phyloP scores from a whole-genome alignment of 2,329 filamentous ascomycete genomes.

The Sporothrix brunneoviolacea region DNA sequence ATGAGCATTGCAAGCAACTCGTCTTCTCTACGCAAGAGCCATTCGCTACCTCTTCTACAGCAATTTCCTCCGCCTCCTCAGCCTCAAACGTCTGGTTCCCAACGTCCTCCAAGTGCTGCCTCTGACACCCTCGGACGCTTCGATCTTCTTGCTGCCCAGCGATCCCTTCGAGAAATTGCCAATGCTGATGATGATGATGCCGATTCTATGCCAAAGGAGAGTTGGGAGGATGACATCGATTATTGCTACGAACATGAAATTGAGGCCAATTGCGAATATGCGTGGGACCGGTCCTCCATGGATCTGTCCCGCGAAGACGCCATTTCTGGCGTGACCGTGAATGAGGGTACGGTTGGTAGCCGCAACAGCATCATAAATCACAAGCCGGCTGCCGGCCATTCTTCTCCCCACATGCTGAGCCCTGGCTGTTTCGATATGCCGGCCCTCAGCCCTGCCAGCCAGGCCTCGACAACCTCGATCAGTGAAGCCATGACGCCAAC shows the following conservation, averaged over 20 bases:
- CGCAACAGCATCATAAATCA: slow-evolving; percentile 2
- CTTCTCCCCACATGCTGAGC: slow-evolving; percentile 24
- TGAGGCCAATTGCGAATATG: slow-evolving; percentile 60
- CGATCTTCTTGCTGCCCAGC: slow-evolving; percentile 33
- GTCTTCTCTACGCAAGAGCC: slow-evolving; percentile 47
- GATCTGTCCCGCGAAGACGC: slow-evolving; percentile 34
- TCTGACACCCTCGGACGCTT: slow-evolving; percentile 47
- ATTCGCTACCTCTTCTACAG: slow-evolving; percentile 50
- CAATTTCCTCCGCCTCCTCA: slow-evolving; percentile 32
- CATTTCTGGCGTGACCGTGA: slow-evolving; percentile 21
- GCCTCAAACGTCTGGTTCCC: slow-evolving; percentile 12
- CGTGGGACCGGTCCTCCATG: slow-evolving; percentile 54
- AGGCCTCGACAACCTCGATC: slow-evolving; percentile 33
- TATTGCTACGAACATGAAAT: slow-evolving; percentile 65
- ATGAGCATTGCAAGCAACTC: slow-evolving; percentile 41
- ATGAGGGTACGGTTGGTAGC: too few relatives aligned
- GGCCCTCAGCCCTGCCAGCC: slow-evolving; percentile 44
- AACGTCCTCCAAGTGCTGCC: slow-evolving; percentile 35
- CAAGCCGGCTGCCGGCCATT: slow-evolving; percentile 8
- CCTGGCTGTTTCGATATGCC: slow-evolving; percentile 37
- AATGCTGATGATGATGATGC: slow-evolving; percentile 21
- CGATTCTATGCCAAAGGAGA: slow-evolving; percentile 36
- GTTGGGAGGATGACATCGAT: slow-evolving; percentile 64
- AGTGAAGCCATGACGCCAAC: slow-evolving; percentile 42
- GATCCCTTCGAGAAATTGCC: slow-evolving; percentile 24